Base-by-base conservation (phyloP, 805 yeast genomes). In the Wickerhamiella spandovensis region DNA sequence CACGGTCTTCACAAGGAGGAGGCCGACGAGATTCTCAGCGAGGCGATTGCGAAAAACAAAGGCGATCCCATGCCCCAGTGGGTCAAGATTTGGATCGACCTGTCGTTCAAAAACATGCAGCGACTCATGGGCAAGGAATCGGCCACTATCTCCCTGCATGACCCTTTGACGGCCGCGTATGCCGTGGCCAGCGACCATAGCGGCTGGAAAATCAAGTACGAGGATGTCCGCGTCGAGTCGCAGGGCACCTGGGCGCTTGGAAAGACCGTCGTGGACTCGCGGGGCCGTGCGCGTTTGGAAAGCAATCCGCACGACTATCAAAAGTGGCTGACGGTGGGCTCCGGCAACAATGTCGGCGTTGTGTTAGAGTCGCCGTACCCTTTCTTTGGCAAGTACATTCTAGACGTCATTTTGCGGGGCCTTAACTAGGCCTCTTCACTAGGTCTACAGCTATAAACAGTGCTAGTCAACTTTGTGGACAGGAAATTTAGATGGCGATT, bases 171-270 rank as follows among this genome's bases (percentile, higher is more conserved):
- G 2, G 58, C 63, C 20, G 66, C 59, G 48, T 69, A 61, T 49
- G 64, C 65, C 8, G 48, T 66, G n/a, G 54, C 51, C 3, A 47
- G 47, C 5, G 44, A 28, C 8, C 48, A 49, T 5, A 49, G 30
- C 23, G 53, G 61, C 56, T 54, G 58, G 52, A 44, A 57, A 3
- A 52, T 55, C 3, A 49, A 54, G 20, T 46, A 44, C 12, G 54
- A 54, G 43, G 72, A 69, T 47, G 57, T 70, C 5, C 62, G 73
- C 23, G 67, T 68, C 9, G 73, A 69, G 53, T 55, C 66, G 13
- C 50, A 18, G n/a, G 72, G 73, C 21, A 62, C 61, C 48, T 68
- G 69, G 67, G 58, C 69, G 6, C 47, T 55, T 48, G 73, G 73
- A 1, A 52, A 52, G 54, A 67, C 71, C 8, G 58, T 68, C 2